Evolutionary conservation across 2,329 filamentous ascomycete species (phyloP), one percentile per base, ranked within the genome.

Genomic region (Colletotrichum tofieldiae): DNA sequence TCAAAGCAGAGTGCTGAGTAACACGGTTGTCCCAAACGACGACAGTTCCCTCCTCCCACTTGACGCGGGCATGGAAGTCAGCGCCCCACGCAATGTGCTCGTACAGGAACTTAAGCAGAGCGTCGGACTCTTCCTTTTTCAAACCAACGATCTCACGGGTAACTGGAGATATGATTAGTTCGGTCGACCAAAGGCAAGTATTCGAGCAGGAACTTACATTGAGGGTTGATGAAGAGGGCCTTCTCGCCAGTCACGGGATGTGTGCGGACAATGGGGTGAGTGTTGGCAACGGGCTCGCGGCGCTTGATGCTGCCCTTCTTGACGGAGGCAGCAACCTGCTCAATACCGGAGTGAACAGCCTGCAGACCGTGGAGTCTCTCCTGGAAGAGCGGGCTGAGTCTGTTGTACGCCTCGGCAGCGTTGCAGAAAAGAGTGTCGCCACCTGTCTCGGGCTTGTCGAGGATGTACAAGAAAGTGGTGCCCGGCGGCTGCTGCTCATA

Each of bases 401-500:
- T 88, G 74, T 91, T 89, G 80, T 98, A 98, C 0, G 95, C 95
- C 81, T 93, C 92, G 0, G 87, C 94, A 76, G 93, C 90, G 79
- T 97, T 93, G 56, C 88, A 90, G 77, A 97, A 98, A 3, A 97
- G 84, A 0, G 95, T 98, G 79, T 98, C 95, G 59, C 95, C 95
- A 45, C 95, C 95, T 0, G 90, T 92, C 49, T 89, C 86, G 1
- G 95, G 95, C 55, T 90, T 92, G 79, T 98, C 94, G n/a, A 98
- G 88, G 61, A 95, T 87, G 79, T 97, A 97, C 45, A 98, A 83
- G 82, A 98, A 97, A 0, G 95, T 97, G 0, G 94, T 98, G 39
- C 94, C 94, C 0, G 95, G 94, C 1, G 95, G 94, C 83, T 98
- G 95, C 75, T 89, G 85, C 84, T 98, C 95, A 79, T 97, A 98